These are phyloP conservation scores for Acanthamoeba polyphaga DNA, from an alignment of 208 protist genomes.

Conservation along the genomic window DNA sequence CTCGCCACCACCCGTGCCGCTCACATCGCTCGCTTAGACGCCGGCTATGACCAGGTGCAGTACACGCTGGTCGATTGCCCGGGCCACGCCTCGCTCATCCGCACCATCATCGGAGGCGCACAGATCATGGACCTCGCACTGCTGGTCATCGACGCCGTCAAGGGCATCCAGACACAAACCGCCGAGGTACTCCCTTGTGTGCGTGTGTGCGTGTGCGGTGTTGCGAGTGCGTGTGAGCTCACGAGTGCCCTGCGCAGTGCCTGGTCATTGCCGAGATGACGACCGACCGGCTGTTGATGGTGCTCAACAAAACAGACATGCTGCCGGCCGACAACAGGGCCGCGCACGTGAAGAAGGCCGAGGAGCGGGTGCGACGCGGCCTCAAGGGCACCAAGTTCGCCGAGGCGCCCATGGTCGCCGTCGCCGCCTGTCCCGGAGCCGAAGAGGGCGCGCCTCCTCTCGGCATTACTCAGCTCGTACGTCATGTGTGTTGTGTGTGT, in stretches of 20 bases:
- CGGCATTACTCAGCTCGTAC: neutral
- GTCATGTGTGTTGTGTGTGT: neutral
- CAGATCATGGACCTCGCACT: constrained; percentile 99
- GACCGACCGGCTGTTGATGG: constrained; percentile 93
- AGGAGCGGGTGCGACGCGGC: constrained; percentile 73
- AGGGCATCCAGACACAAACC: constrained; percentile 99
- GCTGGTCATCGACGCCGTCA: constrained; percentile 97
- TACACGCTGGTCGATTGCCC: constrained; percentile 99
- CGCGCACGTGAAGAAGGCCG: constrained; percentile 81
- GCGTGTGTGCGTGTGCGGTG: neutral
- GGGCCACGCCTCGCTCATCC: constrained; percentile 98
- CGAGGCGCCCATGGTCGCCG: constrained; percentile 77
- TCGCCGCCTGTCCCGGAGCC: constrained; percentile 63
- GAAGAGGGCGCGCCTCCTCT: neutral
- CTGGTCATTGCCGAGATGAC: constrained; percentile 93
- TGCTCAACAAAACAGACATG: constrained; percentile 98
- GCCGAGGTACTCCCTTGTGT: constrained; percentile 90
- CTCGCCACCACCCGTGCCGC: no score
- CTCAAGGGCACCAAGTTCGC: constrained; percentile 81
- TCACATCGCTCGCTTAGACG: neutral
- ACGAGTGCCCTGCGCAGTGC: constrained; percentile 72
- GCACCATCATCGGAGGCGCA: constrained; percentile 90
- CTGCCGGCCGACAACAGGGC: constrained; percentile 84
- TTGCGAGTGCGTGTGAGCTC: neutral
- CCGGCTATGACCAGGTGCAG: constrained; percentile 88